Conservation (phyloP, 139 green algal genomes). For the Spirogloea muscicola region DNA sequence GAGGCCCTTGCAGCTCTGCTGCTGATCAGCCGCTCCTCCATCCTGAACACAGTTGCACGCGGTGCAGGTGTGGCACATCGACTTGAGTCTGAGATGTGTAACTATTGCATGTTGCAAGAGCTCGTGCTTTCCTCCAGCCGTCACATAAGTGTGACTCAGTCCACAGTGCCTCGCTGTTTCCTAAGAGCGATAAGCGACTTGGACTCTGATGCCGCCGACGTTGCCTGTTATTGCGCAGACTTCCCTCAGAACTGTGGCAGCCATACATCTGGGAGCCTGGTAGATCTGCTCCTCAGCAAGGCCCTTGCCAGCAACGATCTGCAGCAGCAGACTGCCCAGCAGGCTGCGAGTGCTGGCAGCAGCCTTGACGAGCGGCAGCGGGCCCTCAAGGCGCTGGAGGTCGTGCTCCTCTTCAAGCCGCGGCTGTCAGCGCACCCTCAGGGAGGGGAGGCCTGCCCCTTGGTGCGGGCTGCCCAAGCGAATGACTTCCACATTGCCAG, state of each 20-base stretch:
- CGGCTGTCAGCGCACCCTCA: not conserved
- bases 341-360: no score
- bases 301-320: no score
- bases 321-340: no score
- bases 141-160: not conserved
- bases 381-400: conserved; percentile 16
- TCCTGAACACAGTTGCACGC: conserved; percentile 14
- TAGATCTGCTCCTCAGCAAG: no score
- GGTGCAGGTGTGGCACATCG: no score
- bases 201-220: not conserved
- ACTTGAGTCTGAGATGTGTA: no score
- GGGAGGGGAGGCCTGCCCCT: not conserved
- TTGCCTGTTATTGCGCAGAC: not conserved
- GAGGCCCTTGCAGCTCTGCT: conserved; percentile 22
- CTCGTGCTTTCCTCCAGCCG: not conserved
- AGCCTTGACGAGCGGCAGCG: not conserved
- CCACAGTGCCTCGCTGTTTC: not conserved
- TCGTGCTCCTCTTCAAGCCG: conserved; percentile 29
- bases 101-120: not conserved
- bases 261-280: not conserved
- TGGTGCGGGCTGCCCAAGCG: conserved; percentile 23
- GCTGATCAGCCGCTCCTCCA: not conserved
- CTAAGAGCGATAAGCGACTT: not conserved
- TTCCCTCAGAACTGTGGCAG: not conserved
- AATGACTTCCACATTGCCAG: conserved; percentile 21